Conservation (phyloP, 2,329 filamentous ascomycete genomes). For the Ophiostoma piceae region DNA sequence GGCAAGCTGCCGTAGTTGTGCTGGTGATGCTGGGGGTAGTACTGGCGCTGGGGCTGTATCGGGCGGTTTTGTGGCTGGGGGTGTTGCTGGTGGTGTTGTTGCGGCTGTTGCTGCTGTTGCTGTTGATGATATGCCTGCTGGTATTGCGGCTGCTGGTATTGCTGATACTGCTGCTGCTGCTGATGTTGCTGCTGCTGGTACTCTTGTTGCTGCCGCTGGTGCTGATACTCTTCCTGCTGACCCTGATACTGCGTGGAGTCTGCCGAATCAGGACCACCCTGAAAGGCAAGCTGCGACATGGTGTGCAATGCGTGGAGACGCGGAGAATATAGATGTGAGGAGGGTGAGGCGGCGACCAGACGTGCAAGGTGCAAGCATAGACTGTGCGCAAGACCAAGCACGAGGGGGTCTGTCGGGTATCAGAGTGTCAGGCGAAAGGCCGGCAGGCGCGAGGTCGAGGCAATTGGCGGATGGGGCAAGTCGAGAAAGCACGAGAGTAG, state of each 20-base stretch:
- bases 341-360: slow-evolving; percentile 11
- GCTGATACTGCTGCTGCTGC: neutral
- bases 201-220: neutral
- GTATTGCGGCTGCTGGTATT: neutral
- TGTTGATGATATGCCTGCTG: slow-evolving; percentile 10
- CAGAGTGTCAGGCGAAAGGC: slow-evolving; percentile 11
- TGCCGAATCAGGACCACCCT: slow-evolving; percentile 38
- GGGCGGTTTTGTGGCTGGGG: slow-evolving; percentile 11
- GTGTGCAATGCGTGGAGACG: slow-evolving; percentile 38
- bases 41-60: slow-evolving; percentile 8
- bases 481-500: neutral
- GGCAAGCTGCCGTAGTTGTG: slow-evolving; percentile 23
- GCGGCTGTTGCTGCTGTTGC: neutral
- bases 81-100: neutral
- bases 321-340: neutral
- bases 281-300: slow-evolving; percentile 51
- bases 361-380: neutral
- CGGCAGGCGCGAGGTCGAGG: slow-evolving; percentile 10
- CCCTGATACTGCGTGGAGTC: slow-evolving; percentile 18
- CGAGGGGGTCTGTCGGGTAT: neutral
- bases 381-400: slow-evolving; percentile 15
- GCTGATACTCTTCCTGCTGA: neutral
- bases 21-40: slow-evolving; percentile 17
- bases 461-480: slow-evolving; percentile 9
- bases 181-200: neutral